phyloP scores from a whole-genome alignment of 2,329 filamentous ascomycete species.

The Lithohypha guttulata region DNA sequence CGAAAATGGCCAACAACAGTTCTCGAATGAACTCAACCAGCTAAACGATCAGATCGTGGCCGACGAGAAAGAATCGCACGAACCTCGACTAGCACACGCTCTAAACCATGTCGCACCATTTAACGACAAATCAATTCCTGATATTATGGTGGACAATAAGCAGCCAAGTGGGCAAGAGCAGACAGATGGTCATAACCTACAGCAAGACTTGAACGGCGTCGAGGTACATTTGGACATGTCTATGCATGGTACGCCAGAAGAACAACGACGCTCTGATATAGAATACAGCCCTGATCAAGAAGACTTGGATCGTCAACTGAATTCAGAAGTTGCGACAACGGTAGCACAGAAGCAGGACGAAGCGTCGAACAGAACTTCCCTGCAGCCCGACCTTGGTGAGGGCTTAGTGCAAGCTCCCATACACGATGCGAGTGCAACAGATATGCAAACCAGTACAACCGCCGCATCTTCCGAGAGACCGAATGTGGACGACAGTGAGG shows the following conservation, averaged over 20 bases:
- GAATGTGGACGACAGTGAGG: slow-evolving; percentile 1
- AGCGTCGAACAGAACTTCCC: not conserved
- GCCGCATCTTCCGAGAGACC: not conserved
- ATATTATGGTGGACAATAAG: no score
- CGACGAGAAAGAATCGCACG: slow-evolving; percentile 38
- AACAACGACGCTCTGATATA: not conserved
- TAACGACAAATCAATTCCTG: no score
- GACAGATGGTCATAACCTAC: no score
- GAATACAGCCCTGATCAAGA: slow-evolving; percentile 6
- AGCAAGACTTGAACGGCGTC: no score
- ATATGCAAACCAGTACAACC: not conserved
- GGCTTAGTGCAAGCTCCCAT: not conserved
- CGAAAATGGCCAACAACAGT: slow-evolving; percentile 31
- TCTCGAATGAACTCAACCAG: slow-evolving; percentile 39
- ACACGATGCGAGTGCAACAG: not conserved
- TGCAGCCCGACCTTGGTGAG: not conserved
- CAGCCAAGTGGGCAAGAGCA: no score
- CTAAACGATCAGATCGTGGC: slow-evolving; percentile 26
- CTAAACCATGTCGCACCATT: no score
- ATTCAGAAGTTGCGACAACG: not conserved
- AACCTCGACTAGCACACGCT: no score
- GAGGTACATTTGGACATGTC: no score
- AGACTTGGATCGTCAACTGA: slow-evolving; percentile 4
- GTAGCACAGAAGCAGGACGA: not conserved
- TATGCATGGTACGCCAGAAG: no score